Evolutionary conservation across 768 basidiomycete genomes (phyloP), one percentile per base, ranked within the genome.

Genomic region (Pisolithus microcarpus): DNA sequence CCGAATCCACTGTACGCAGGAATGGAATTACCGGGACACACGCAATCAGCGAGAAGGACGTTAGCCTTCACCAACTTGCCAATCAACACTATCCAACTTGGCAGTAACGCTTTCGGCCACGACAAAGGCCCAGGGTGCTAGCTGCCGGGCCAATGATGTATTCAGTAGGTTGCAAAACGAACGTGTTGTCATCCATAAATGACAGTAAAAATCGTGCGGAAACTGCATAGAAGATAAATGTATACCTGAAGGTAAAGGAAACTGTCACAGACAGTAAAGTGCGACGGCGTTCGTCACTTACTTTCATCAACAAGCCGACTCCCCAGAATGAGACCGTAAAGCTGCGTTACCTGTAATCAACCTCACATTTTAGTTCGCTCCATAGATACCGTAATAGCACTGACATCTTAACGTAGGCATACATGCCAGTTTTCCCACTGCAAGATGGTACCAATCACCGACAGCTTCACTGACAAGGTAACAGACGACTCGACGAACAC

Each of bases 21-120:
- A 90, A 90, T 1, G 83, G 74, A 1, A 76, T 64, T 19, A 85
- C 84, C 84, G 49, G 5, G 54, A 42, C 21, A 48, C 31, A 9
- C 40, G 1, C 8, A 6, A 11, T 34, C 19, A 38, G 42, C 23
- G 45, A 34, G n/a, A n/a, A n/a, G 7, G 40, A 7, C 16, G 9
- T 4, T 10, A 16, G 6, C 18, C 52, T 66, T 24, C 56, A 84
- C 85, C 87, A 45, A 91, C 72, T 64, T 89, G 85, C 88, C 88
- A 91, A 59, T 91, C 88, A 48, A 91, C 75, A 13, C 85, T 87
- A 64, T 89, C 84, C 13, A 55, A 51, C 74, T 84, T 0, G 86
- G 87, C 8, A 80, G 73, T 18, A 71, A 65, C 5, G 85, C 86
- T 55, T 68, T 72, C 1, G 86, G 87, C 88, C 88, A 91, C 23